Percentiles rank a stretch among this genome's conserved stretches.
Evolutionary conservation across 306 rosid genomes (phyloP).

Genomic region (Trifolium repens): DNA sequence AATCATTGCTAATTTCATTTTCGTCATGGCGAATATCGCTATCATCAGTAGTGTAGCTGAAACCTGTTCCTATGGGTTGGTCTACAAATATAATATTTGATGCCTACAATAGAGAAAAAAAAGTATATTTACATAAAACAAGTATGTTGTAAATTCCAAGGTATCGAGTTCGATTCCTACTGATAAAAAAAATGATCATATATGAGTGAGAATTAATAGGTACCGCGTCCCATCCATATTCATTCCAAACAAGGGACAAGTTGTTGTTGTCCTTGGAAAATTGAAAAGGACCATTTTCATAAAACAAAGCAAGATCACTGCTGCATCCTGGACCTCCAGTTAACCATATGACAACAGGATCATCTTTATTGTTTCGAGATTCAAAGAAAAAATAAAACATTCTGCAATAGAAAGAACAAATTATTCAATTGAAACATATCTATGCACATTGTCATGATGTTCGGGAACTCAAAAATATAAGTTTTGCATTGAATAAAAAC

Average conservation of each 20-base stretch:
- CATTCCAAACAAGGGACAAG: constrained; percentile 83
- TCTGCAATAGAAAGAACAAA: constrained; percentile 46
- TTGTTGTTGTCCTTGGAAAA: constrained; percentile 42
- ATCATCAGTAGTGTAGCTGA: constrained; percentile 74
- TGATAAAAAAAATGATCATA: too few species aligned
- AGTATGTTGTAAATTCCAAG: too few species aligned
- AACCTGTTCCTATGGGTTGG: constrained; percentile 95
- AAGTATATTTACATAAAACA: too few species aligned
- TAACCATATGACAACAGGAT: constrained; percentile 85
- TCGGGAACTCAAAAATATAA: too few species aligned
- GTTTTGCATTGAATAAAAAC: too few species aligned
- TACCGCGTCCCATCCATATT: constrained; percentile 96
- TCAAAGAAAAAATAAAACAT: constrained; percentile 95
- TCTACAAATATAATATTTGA: constrained; percentile 85
- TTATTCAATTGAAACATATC: not conserved
- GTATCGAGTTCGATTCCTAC: too few species aligned
- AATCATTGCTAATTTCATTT: constrained; percentile 79
- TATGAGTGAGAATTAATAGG: not conserved
- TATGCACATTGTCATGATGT: not conserved
- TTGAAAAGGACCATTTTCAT: constrained; percentile 93
- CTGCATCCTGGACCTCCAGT: constrained; percentile 98
- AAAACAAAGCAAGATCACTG: constrained; percentile 87
- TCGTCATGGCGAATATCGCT: constrained; percentile 79
- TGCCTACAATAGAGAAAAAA: constrained; percentile 53
- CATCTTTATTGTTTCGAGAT: constrained; percentile 64